Evolutionary conservation across 805 yeast genomes (phyloP).

Genomic region (Candida michaelii): DNA sequence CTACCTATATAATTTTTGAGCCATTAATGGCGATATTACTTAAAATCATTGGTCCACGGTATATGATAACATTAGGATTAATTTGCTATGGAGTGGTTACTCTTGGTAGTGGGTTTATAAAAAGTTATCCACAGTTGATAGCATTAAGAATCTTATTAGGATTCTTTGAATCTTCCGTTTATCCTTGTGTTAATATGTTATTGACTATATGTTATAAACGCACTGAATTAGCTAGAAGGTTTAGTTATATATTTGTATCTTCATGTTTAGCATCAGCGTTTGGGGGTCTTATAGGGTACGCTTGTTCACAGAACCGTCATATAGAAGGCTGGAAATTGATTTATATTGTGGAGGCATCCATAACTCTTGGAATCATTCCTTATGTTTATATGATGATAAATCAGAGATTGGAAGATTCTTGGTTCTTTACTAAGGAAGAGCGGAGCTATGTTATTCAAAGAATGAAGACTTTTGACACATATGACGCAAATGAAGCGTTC

Average conservation of each 20-base stretch:
- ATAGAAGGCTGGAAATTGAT: slow-evolving; percentile 57
- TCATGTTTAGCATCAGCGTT: slow-evolving; percentile 70
- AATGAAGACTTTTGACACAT: slow-evolving; percentile 31
- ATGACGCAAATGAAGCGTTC: slow-evolving; percentile 28
- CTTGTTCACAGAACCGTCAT: slow-evolving; percentile 41
- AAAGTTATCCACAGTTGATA: slow-evolving; percentile 41
- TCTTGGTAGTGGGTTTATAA: slow-evolving; percentile 42
- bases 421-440: slow-evolving; percentile 34
- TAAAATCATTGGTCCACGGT: slow-evolving; percentile 4
- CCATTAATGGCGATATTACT: slow-evolving; percentile 19
- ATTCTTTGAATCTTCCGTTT: slow-evolving; percentile 50
- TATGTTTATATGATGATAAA: slow-evolving; percentile 41
- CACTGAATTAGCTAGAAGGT: slow-evolving; percentile 19
- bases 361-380: slow-evolving; percentile 20
- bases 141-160: slow-evolving; percentile 52
- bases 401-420: slow-evolving; percentile 29
- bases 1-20: slow-evolving; percentile 45
- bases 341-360: slow-evolving; percentile 47
- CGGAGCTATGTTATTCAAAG: slow-evolving; percentile 35
- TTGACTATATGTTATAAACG: slow-evolving; percentile 17
- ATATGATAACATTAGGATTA: slow-evolving; percentile 2
- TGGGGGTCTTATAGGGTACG: slow-evolving; percentile 70
- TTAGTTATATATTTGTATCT: slow-evolving; percentile 34
- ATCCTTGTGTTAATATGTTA: slow-evolving; percentile 47
- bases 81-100: slow-evolving; percentile 20